Evolutionary conservation across 768 basidiomycete species (phyloP), one percentile per base, ranked within the genome.

Genomic region (Naganishia vaughanmartiniae): DNA sequence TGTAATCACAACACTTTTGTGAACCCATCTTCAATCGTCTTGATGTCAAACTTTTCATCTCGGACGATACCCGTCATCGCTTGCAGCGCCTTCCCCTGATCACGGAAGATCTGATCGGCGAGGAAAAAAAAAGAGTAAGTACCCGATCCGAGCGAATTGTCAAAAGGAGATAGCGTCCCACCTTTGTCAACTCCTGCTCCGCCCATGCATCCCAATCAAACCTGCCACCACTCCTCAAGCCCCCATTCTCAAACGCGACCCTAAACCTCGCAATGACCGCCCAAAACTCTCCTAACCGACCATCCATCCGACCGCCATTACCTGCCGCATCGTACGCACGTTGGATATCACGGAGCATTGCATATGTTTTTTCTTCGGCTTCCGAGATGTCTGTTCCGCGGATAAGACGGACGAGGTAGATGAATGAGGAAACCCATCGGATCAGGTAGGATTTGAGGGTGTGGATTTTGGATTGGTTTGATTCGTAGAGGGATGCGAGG

Each of bases 201-300:
- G 68, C 42, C 45, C 51, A 51, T n/a, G 53, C n/a, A 70, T 51
- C 58, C 69, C 69, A 70, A 65, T 70, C 69, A 57, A 70, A 70
- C 33, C 54, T 54, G 0, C 63, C 69, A 0, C 31, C 60, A 26
- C 58, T 70, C 17, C 58, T 24, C 26, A 60, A 30, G 21, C 58
- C 53, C 17, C 69, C 69, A 65, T 21, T 65, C 46, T 70, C 69
- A 19, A 34, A 58, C 51, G 54, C 69, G 14, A 46, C 45, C 60
- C 58, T 70, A n/a, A 70, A 54, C 54, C 69, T 24, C n/a, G 58
- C 46, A 24, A 70, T 46, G 7, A 51, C 54, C n/a, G 69, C 69
- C 69, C 69, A 70, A 31, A 70, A 70, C 28, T 70, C 69, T 0
- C 57, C 69, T 31, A 70, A 56, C 5, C 55, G 46, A 3, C 69